Base-by-base conservation (phyloP, 345 rosid genomes). In the Eucalyptus dawsonii region DNA sequence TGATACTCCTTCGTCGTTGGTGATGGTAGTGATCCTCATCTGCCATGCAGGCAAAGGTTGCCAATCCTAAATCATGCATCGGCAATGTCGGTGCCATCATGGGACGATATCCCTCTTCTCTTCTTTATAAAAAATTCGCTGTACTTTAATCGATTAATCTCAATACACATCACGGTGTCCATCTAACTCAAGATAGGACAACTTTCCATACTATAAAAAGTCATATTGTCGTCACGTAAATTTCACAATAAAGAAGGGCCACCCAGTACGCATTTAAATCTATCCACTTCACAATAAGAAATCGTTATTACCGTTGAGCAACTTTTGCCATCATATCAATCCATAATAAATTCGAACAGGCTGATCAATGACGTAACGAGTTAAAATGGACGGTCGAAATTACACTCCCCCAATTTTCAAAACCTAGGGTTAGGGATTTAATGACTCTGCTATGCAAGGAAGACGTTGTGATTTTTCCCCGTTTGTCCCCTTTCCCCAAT, bases 241-340 rank as follows among this genome's bases (percentile, higher is more conserved):
- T 34, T 9, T 17, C 6, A 69, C 10, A 17, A 1, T 14, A 14
- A 27, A 29, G 17, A 29, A 62, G 2, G 3, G 4, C 1, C 19
- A 62, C 2, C 4, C 1, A 7, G 13, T 19, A 42, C 42, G 42
- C 42, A 42, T 42, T 37, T 8, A 19, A 19, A 72, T 19, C 14
- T 34, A 37, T 5, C 3, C 2, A 3, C 44, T 19, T 34, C 14
- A 2, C 2, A 17, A 69, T 5, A 53, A 2, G 2, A 34, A 34
- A 16, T 5, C 24, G 24, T 17, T 69, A 34, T 4, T 2, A 19
- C 4, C 3, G 45, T 37, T 34, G 21, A 19, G 2, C 2, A 4
- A 4, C 2, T 72, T 34, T 19, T 37, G 4, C 25, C 1, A 5
- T 2, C 2, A 10, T 72, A 9, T 10, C 13, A 8, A 17, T 72